Conservation (phyloP, 228 moss, liverwort and hornwort genomes). For the Sphagnum magellanicum region DNA sequence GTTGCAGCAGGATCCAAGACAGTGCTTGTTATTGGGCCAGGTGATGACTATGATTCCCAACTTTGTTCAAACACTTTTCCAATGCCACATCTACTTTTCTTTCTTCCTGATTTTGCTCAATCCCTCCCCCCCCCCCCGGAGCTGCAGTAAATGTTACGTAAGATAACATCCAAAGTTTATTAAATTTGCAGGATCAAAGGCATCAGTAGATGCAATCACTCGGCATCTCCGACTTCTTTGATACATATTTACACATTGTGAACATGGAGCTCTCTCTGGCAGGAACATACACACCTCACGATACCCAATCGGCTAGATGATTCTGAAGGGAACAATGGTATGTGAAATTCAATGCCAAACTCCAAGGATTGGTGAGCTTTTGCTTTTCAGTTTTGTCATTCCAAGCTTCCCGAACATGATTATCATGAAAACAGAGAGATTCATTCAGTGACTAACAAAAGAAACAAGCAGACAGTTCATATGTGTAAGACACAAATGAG, state of each 20-base stretch:
- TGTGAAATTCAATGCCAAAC: too few species aligned
- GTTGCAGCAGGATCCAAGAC: conserved; percentile 97
- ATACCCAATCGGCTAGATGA: too few species aligned
- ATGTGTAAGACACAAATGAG: too few species aligned
- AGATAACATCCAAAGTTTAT: not conserved
- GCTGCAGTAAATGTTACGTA: not conserved
- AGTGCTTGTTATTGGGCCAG: conserved; percentile 95
- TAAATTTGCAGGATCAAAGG: conserved; percentile 53
- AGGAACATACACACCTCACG: too few species aligned
- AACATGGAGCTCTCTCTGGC: too few species aligned
- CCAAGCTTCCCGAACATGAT: too few species aligned
- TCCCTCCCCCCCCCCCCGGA: not conserved
- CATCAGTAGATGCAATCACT: conserved; percentile 66
- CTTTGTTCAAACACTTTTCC: not conserved
- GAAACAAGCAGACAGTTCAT: too few species aligned
- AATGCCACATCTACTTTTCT: not conserved
- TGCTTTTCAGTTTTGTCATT: too few species aligned
- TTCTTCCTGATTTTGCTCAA: not conserved
- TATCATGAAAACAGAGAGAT: too few species aligned
- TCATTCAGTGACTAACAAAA: too few species aligned
- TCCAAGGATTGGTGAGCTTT: too few species aligned
- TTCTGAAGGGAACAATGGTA: too few species aligned
- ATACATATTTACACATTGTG: not conserved
- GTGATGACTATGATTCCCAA: conserved; percentile 16
- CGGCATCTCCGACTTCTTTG: conserved; percentile 67